Base-by-base conservation (phyloP, 768 basidiomycete genomes). In the Fomitopsis serialis region DNA sequence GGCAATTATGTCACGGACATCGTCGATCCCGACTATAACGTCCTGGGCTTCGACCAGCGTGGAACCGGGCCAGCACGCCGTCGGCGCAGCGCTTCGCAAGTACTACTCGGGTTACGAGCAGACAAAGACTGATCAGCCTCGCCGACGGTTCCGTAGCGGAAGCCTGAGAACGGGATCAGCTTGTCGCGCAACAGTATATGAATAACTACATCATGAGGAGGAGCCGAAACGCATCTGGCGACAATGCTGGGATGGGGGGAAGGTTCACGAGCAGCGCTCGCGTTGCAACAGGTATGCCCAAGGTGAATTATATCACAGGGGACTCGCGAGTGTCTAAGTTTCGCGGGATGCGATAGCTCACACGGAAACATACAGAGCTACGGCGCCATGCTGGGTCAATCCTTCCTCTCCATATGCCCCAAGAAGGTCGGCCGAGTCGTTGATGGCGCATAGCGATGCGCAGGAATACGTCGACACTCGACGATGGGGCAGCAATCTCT, bases 331-430 rank as follows among this genome's bases (percentile, higher is more conserved):
- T 53, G 15, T 5, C 2, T 12, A 1, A 13, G 11, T 1, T 1
- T 2, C 9, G 9, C 13, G 1, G 3, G 2, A 19, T 9, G 5
- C 10, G 4, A 10, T 34, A 23, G 22, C 10, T n/a, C 13, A 1
- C 40, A 12, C 19, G 4, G 11, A 9, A 19, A 8, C 9, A n/a
- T 12, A 2, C 50, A 60, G 59, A 60, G 59, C 42, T 60, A 60
- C 35, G 54, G 54, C 1, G 48, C 56, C 6, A 25, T 57, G 22
- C 51, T 49, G 13, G 66, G 67, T 5, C 59, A 60, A 35, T 60
- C 57, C 48, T 69, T 62, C 49, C 52, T 66, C 0, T 55, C 68
- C 2, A 67, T 68, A 58, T 69, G 63, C 55, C 68, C 68, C 11
- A 61, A 68, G 52, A 59, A 67, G 44, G 59, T 69, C 4, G 68